Evolutionary conservation across 106 monocot genomes (phyloP), one percentile per base, ranked within the genome.

Genomic region (Amphibolis antarctica): DNA sequence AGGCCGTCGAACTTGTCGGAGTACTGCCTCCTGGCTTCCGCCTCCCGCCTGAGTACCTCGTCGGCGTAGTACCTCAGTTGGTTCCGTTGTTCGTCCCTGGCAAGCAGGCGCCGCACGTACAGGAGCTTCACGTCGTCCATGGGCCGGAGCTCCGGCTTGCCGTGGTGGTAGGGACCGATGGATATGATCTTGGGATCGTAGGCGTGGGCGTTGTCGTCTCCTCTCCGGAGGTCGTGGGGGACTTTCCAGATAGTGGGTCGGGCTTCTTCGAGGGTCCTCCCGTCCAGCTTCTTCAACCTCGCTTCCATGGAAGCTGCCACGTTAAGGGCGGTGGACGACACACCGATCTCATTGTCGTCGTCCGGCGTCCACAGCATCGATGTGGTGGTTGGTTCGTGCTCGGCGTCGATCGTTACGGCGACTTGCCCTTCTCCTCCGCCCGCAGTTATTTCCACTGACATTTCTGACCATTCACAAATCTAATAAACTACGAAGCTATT

Each of bases 141-240:
- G 0, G 51, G 51, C 0, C 9, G 7, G 21, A 21, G n/a, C 9
- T 22, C 36, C 36, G 36, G 36, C 36, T 7, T 36, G 36, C 36
- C 75, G 46, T 77, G 65, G 67, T 85, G 89, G 73, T 69, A 78
- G 3, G 85, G 89, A 22, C 89, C 85, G 17, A 85, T 75, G 18
- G 82, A 89, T 21, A 80, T 68, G 9, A 82, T 15, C 65, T 75
- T 20, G 14, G 70, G 70, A 7, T 70, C 70, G 48, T 61, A 70
- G 18, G 70, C 59, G 21, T 61, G 61, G 18, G 70, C 59, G 21
- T 27, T 44, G 10, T 20, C 47, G 27, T 51, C 17, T 1, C 3
- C 26, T 14, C 10, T 9, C 19, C 31, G 20, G 24, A 65, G 10
- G 51, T 49, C 47, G 12, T 2, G 6, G 17, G 14, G 65, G 17